Percentiles rank a stretch among this genome's conserved stretches.
phyloP scores from a whole-genome alignment of 495 filamentous ascomycete genomes.

The Hypoxylon rickii region DNA sequence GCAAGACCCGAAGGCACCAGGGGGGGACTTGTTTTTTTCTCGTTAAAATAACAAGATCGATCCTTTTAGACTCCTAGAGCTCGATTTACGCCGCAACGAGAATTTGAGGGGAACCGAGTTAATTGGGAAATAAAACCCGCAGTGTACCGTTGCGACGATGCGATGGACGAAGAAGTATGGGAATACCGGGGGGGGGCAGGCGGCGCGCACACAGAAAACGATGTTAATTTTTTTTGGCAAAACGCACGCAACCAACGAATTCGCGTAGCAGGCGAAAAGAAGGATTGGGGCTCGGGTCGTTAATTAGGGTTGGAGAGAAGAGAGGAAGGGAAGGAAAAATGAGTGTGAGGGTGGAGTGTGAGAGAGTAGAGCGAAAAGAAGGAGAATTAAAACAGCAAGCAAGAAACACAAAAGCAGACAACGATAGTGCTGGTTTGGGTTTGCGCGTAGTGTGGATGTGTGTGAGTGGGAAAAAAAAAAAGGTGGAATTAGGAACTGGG shows the following conservation, averaged over 20 bases:
- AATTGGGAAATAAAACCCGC: constrained; percentile 44
- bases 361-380: constrained; percentile 54
- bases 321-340: constrained; percentile 42
- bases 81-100: constrained; percentile 39
- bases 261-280: constrained; percentile 48
- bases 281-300: constrained; percentile 33
- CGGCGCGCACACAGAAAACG: constrained; percentile 44
- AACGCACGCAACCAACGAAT: constrained; percentile 50
- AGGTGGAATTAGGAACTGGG: constrained; percentile 37
- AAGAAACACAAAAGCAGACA: constrained; percentile 66
- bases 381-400: constrained; percentile 50
- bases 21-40: constrained; percentile 34
- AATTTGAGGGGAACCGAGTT: constrained; percentile 42
- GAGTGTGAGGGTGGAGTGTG: constrained; percentile 37
- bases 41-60: constrained; percentile 40
- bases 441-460: constrained; percentile 49
- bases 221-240: constrained; percentile 41
- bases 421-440: constrained; percentile 46
- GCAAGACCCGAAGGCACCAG: constrained; percentile 42
- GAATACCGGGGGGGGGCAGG: constrained; percentile 39
- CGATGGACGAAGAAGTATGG: constrained; percentile 36
- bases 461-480: constrained; percentile 50
- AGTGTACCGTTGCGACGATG: constrained; percentile 42
- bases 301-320: constrained; percentile 39
- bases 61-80: constrained; percentile 42